phyloP scores from a whole-genome alignment of 805 yeast species.

The Zygotorulaspora sp. region DNA sequence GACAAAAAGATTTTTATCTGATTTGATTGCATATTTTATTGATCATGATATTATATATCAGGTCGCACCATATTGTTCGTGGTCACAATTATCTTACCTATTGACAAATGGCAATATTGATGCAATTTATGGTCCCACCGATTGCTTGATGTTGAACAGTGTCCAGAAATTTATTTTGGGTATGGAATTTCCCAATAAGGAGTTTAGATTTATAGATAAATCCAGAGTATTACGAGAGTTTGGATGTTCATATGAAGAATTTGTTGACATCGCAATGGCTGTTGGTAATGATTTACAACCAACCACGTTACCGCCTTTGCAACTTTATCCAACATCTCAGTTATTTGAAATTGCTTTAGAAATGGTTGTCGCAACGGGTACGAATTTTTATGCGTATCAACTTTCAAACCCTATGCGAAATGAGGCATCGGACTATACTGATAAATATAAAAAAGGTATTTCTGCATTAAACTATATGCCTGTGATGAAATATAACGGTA shows the following conservation, averaged over 20 bases:
- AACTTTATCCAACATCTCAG: conserved; percentile 31
- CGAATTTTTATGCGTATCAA: conserved; percentile 44
- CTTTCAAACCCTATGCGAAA: conserved; percentile 38
- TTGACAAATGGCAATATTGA: conserved; percentile 55
- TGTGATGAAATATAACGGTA: conserved; percentile 62
- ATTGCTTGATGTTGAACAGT: conserved; percentile 55
- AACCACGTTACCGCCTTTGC: conserved; percentile 48
- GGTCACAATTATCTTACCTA: conserved; percentile 74
- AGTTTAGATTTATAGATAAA: conserved; percentile 64
- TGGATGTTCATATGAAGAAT: conserved; percentile 55
- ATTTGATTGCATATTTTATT: conserved; percentile 54
- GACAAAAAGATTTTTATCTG: conserved; percentile 47
- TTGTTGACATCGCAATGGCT: conserved; percentile 69
- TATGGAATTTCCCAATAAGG: conserved; percentile 61
- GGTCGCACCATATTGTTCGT: conserved; percentile 78
- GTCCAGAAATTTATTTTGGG: conserved; percentile 69
- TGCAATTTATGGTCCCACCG: conserved; percentile 81
- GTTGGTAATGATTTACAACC: conserved; percentile 79
- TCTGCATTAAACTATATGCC: conserved; percentile 71
- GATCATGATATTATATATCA: conserved; percentile 57
- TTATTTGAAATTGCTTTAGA: conserved; percentile 38
- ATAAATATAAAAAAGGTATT: conserved; percentile 60
- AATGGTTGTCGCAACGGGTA: conserved; percentile 40
- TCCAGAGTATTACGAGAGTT: conserved; percentile 56
- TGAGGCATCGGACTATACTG: conserved; percentile 38